These are phyloP conservation scores for Aspergillus fructus DNA, from an alignment of 2,329 filamentous ascomycete species.

Conservation along the genomic window DNA sequence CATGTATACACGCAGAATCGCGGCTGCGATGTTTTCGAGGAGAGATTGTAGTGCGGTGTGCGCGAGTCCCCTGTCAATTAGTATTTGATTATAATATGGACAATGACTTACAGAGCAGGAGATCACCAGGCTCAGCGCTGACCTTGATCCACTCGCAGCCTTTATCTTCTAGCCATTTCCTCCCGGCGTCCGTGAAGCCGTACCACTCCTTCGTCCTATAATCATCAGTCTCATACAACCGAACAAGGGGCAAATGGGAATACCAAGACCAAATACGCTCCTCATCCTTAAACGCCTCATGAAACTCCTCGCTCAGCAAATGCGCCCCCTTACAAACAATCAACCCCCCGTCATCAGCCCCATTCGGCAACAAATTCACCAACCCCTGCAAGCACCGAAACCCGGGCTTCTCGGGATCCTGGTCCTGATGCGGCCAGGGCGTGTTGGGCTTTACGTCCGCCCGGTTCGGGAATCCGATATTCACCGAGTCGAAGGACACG, in stretches of 20 bases:
- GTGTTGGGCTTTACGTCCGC: conserved; percentile 27
- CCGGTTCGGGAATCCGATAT: conserved; percentile 45
- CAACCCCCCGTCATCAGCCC: conserved; percentile 40
- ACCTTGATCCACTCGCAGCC: conserved; percentile 38
- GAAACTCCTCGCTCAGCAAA: conserved; percentile 32
- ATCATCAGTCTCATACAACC: not conserved
- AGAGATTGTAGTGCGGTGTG: conserved; percentile 42
- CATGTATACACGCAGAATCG: conserved; percentile 41
- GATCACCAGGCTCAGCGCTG: conserved; percentile 44
- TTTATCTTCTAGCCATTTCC: conserved; percentile 34
- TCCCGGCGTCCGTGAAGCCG: conserved; percentile 27
- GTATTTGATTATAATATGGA: too few species aligned
- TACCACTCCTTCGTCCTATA: conserved; percentile 32
- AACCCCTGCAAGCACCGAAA: conserved; percentile 53
- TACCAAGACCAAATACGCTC: conserved; percentile 19
- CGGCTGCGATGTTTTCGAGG: conserved; percentile 29
- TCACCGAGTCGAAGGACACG: conserved; percentile 52
- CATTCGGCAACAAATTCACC: conserved; percentile 43
- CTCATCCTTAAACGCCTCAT: conserved; percentile 29
- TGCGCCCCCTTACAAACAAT: conserved; percentile 36
- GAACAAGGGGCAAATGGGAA: not conserved
- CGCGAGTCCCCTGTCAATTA: conserved; percentile 30
- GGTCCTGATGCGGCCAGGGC: conserved; percentile 50
- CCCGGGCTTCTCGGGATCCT: conserved; percentile 45
- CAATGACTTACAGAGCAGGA: conserved; percentile 36